Evolutionary conservation across 2,329 filamentous ascomycete species (phyloP).

Genomic region (Berkeleyomyces basicola): DNA sequence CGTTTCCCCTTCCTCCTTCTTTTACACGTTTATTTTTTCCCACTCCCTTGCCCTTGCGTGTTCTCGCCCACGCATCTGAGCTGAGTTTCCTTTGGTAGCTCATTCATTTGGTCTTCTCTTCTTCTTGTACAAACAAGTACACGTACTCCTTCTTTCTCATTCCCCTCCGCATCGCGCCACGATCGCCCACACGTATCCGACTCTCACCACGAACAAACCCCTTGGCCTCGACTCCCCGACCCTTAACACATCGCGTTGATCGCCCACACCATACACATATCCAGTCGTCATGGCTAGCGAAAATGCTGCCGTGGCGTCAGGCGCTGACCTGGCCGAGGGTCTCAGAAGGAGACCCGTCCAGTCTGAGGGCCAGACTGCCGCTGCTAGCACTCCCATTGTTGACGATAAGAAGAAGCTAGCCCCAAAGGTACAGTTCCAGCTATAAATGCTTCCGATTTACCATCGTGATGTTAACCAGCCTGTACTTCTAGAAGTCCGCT

Average conservation of each 20-base stretch:
- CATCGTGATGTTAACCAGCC: neutral
- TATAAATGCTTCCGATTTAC: neutral
- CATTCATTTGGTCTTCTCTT: conserved; percentile 14
- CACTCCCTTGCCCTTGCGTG: neutral
- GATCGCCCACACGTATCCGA: neutral
- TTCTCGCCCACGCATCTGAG: neutral
- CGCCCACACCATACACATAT: neutral
- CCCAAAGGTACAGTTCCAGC: conserved; percentile 31
- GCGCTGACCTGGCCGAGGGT: conserved; percentile 40
- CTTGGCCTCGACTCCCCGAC: neutral
- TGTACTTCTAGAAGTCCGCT: conserved; percentile 31
- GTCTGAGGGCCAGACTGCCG: conserved; percentile 2
- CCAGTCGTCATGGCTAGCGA: conserved; percentile 33
- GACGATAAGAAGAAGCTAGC: conserved; percentile 41
- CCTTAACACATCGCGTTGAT: neutral
- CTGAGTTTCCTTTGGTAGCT: conserved; percentile 12
- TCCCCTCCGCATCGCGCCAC: conserved; percentile 2
- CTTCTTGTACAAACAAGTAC: conserved; percentile 3
- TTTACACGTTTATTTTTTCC: neutral
- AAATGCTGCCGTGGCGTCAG: conserved; percentile 40
- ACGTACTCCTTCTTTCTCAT: conserved; percentile 4
- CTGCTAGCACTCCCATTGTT: conserved; percentile 23
- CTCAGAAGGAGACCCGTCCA: conserved; percentile 37
- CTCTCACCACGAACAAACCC: neutral
- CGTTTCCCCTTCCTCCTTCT: conserved; percentile 3